Percentiles rank a stretch among this genome's conserved stretches.
phyloP scores from a whole-genome alignment of 1,284 basidiomycete species.

The Rhodotorula sp. region DNA sequence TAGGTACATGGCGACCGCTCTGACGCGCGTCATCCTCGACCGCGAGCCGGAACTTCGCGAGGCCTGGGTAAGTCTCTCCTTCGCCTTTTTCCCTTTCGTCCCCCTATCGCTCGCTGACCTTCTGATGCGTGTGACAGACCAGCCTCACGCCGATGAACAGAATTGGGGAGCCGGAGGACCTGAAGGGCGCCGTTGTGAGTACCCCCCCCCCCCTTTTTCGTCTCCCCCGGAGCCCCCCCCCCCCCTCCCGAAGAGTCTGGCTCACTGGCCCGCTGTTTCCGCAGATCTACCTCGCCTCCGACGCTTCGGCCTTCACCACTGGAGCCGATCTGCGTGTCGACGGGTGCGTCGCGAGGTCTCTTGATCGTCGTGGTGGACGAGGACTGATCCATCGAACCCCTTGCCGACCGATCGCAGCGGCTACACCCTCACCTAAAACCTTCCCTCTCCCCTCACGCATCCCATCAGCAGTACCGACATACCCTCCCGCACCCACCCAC shows the following conservation, averaged over 20 bases:
- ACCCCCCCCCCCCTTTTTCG: too few relatives aligned
- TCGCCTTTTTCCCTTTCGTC: background rate
- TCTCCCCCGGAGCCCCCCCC: conserved; percentile 12
- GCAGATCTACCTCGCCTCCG: conserved; percentile 72
- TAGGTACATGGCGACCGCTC: conserved; percentile 45
- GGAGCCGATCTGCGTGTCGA: conserved; percentile 80
- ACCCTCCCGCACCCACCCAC: too few relatives aligned
- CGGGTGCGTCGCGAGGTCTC: conserved; percentile 52
- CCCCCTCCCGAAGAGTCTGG: background rate
- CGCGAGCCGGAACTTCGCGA: conserved; percentile 29
- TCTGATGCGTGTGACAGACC: background rate
- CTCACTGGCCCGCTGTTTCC: background rate
- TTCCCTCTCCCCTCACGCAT: too few relatives aligned
- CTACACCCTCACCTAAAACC: conserved; percentile 52
- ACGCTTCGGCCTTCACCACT: conserved; percentile 81
- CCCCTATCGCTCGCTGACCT: background rate
- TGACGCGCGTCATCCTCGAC: conserved; percentile 41
- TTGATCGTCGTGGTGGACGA: too few relatives aligned
- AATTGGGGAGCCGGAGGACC: conserved; percentile 53
- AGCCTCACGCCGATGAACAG: conserved; percentile 72
- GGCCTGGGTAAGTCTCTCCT: background rate
- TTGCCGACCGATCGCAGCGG: too few relatives aligned
- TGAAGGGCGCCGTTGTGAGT: conserved; percentile 62
- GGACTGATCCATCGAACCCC: background rate
- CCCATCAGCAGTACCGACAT: too few relatives aligned